These are phyloP conservation scores for Ganoderma multipileum DNA, from an alignment of 1,284 basidiomycete genomes.

Conservation along the genomic window DNA sequence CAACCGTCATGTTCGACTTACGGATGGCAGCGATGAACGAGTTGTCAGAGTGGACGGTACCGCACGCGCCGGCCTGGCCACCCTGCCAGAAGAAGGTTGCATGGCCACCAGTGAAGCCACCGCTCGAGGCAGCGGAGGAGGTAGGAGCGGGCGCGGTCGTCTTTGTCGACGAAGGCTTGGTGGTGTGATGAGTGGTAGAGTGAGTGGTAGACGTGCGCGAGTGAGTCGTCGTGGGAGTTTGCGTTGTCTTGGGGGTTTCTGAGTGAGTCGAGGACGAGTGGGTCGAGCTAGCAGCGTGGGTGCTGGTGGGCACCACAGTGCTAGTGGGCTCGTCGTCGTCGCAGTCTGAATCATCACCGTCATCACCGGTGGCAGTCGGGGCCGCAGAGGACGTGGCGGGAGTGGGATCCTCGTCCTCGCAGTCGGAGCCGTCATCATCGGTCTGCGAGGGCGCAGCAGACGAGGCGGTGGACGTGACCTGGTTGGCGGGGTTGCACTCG, in stretches of 20 bases:
- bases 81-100: slow-evolving; percentile 59
- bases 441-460: slow-evolving; percentile 38
- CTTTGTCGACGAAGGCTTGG: slow-evolving; percentile 28
- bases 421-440: slow-evolving; percentile 38
- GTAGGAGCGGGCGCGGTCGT: slow-evolving; percentile 32
- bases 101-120: slow-evolving; percentile 48
- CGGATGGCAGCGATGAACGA: slow-evolving; percentile 76
- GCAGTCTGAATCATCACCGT: slow-evolving; percentile 20
- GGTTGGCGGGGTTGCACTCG: slow-evolving; percentile 54
- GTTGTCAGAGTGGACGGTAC: slow-evolving; percentile 67
- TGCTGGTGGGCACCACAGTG: slow-evolving; percentile 16
- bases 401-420: slow-evolving; percentile 36
- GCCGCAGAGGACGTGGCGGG: slow-evolving; percentile 26
- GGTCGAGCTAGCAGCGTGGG: slow-evolving; percentile 9
- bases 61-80: slow-evolving; percentile 78
- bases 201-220: slow-evolving; percentile 23
- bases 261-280: slow-evolving; percentile 17
- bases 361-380: slow-evolving; percentile 27
- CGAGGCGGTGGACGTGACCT: slow-evolving; percentile 34
- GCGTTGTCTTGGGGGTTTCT: slow-evolving; percentile 15
- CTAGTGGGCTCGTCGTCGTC: slow-evolving; percentile 25
- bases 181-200: slow-evolving; percentile 9
- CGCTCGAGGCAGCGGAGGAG: slow-evolving; percentile 21
- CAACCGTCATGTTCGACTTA: slow-evolving; percentile 38
- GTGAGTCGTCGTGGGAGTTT: slow-evolving; percentile 7